Evolutionary conservation across 768 basidiomycete species (phyloP).

Genomic region (Scleroderma bovista): DNA sequence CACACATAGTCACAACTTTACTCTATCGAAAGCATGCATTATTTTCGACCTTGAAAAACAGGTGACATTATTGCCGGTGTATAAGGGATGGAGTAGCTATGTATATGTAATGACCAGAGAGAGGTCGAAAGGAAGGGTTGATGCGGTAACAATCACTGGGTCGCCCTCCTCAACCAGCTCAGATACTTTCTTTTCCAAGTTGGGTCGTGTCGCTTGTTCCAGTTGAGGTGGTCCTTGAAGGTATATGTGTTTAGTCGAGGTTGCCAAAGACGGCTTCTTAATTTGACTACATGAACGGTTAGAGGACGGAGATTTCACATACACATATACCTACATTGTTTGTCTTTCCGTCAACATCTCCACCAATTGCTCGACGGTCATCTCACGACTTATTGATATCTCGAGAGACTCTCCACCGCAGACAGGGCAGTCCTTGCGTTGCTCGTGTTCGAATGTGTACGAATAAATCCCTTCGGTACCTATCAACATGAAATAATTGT

Average conservation of each 20-base stretch:
- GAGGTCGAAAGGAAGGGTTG: conserved; percentile 81
- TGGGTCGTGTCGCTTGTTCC: conserved; percentile 83
- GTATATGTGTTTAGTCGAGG: conserved; percentile 73
- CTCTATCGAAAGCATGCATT: too few species aligned
- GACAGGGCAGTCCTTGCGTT: conserved; percentile 90
- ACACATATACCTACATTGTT: conserved; percentile 66
- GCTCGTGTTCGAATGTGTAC: conserved; percentile 94
- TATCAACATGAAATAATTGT: conserved; percentile 98
- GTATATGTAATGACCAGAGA: conserved; percentile 59
- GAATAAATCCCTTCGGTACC: conserved; percentile 97
- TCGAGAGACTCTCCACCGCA: conserved; percentile 90
- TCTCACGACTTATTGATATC: conserved; percentile 59
- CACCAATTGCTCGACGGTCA: conserved; percentile 82
- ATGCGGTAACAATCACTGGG: conserved; percentile 85
- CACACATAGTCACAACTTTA: too few species aligned
- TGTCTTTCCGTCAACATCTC: conserved; percentile 84
- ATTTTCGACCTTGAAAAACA: too few species aligned
- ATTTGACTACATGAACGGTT: conserved; percentile 69
- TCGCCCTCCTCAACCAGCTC: conserved; percentile 76
- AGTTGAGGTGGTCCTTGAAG: conserved; percentile 92
- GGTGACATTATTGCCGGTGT: too few species aligned
- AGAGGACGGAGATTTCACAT: conserved; percentile 4
- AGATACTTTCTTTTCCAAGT: conserved; percentile 79
- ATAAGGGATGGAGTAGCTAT: conserved; percentile 14
- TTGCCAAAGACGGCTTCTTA: conserved; percentile 90